A percentile compares a stretch with the other conserved stretches of the same genome.
Conservation (phyloP, 257 asterid species). For the Fraxinus americana region DNA sequence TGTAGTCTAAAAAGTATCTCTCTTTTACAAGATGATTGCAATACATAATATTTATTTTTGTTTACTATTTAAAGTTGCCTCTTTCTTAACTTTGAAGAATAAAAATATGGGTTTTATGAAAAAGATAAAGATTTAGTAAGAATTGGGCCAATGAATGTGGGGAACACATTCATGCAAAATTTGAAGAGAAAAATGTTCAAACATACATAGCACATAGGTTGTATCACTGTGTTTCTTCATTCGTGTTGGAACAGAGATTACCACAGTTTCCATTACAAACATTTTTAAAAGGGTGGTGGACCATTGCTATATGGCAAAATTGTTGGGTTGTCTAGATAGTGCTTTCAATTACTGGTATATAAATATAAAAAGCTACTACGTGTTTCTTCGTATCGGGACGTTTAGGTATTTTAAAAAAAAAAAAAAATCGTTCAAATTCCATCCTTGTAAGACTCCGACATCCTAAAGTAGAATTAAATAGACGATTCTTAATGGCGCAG, state of each 20-base stretch:
- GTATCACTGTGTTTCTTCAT: conserved; percentile 23
- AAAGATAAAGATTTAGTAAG: conserved; percentile 24
- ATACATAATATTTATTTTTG: conserved; percentile 6
- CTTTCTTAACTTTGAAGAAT: background rate
- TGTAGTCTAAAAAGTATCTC: conserved; percentile 40
- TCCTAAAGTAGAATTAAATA: background rate
- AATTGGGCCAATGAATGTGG: conserved; percentile 48
- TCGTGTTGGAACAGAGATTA: conserved; percentile 28
- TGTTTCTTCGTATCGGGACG: background rate
- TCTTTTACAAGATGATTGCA: conserved; percentile 39
- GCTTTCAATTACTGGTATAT: conserved; percentile 16
- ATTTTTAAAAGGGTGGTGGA: conserved; percentile 42
- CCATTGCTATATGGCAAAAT: conserved; percentile 31
- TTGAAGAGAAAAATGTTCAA: conserved; percentile 36
- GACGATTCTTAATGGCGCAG: background rate
- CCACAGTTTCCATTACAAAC: conserved; percentile 38
- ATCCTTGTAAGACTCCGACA: background rate
- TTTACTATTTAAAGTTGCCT: conserved; percentile 16
- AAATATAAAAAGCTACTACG: background rate
- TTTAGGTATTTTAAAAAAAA: background rate
- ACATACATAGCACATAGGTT: conserved; percentile 21
- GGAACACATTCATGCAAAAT: conserved; percentile 59
- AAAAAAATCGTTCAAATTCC: background rate
- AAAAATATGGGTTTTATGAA: conserved; percentile 4
- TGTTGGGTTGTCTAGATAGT: conserved; percentile 33